Base-by-base conservation (phyloP, 2,329 filamentous ascomycete species). In the Colletotrichum tropicicola region DNA sequence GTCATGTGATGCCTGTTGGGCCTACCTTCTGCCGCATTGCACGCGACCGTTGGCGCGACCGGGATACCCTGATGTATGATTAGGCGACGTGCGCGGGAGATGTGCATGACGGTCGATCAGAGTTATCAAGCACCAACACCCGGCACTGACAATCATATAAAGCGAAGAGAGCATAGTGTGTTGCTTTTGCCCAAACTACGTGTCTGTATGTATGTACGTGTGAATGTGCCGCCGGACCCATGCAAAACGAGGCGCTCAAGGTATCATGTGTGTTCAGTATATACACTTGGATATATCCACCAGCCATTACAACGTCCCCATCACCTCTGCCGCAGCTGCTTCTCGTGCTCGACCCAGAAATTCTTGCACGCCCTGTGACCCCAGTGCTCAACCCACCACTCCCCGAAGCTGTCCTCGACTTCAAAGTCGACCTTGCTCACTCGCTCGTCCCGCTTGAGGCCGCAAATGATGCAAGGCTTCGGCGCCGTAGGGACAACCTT, bases 321-420 rank as follows among this genome's bases (percentile, higher is more conserved):
- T 75, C 70, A 96, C 72, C 91, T 86, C 71, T 92, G 90, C 68
- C 88, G 87, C 69, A 97, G 80, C 62, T 84, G 83, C 56, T 83
- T 83, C 75, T 92, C 92, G 75, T 97, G 91, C 70, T 91, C 84
- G 64, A 91, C 80, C 95, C 95, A 98, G 73, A 97, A 97, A 67
- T 91, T 91, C 74, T 88, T 88, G 78, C 95, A 98, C 19, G 88
- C 87, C 67, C 87, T 82, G 77, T 94, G 92, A 0, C 91, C 93
- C 91, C 93, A 94, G 75, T 95, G 91, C 47, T 98, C 94, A 43
- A 91, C 83, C 95, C 95, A 98, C 93, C 94, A 98, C 80, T 98
- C 95, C 12, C 93, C 94, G 82, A 98, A 98, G 75, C 92, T 94
- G 76, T 98, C 95, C 71, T 95, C 90, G 8, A 97, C 88, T 25